Evolutionary conservation across 23 red algal species (phyloP).

Genomic region (Gracilaria vermiculophylla): DNA sequence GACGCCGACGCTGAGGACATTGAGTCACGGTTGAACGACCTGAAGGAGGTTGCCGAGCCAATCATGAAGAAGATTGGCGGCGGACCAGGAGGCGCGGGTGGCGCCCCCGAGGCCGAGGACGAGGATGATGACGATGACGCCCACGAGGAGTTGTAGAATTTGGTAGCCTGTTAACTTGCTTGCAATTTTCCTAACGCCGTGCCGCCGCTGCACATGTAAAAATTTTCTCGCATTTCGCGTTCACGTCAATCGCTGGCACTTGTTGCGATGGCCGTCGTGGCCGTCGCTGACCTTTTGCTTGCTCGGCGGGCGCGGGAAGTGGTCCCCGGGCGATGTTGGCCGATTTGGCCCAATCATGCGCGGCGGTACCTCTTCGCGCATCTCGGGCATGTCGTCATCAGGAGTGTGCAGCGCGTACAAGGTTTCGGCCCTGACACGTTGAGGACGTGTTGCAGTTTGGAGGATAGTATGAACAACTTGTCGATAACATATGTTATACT

Average conservation of each 20-base stretch:
- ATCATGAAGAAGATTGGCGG: slow-evolving; percentile 84
- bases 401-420: too few species aligned
- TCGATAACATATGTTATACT: too few species aligned
- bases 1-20: slow-evolving; percentile 81
- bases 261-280: not conserved
- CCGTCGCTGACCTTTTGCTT: too few species aligned
- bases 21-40: slow-evolving; percentile 83
- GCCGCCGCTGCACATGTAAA: slow-evolving; percentile 2
- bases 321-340: too few species aligned
- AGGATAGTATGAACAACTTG: too few species aligned
- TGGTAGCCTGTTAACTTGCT: not conserved
- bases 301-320: too few species aligned
- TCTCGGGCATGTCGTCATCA: too few species aligned
- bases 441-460: too few species aligned
- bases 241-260: not conserved
- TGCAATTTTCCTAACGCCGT: not conserved
- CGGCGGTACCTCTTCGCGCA: too few species aligned
- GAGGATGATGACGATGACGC: slow-evolving; percentile 42
- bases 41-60: slow-evolving; percentile 85
- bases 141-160: slow-evolving; percentile 66
- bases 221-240: slow-evolving; percentile 22
- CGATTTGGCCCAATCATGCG: too few species aligned
- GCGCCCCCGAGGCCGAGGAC: slow-evolving; percentile 51
- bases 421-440: too few species aligned
- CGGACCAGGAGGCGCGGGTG: slow-evolving; percentile 37